Base-by-base conservation (phyloP, 2,329 filamentous ascomycete genomes). In the Penicillium brasilianum region DNA sequence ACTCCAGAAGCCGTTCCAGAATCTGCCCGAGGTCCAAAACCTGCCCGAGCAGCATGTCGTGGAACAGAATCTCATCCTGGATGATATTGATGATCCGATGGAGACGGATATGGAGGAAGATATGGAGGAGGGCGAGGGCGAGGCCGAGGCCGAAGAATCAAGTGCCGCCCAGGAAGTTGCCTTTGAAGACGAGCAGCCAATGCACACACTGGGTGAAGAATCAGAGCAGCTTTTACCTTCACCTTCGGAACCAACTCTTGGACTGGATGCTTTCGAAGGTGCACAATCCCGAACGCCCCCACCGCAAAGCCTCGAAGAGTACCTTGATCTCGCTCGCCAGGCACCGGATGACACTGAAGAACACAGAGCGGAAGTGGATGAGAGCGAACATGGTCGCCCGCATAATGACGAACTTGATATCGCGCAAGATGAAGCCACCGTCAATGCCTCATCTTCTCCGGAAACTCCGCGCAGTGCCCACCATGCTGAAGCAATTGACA, bases 391-490 rank as follows among this genome's bases (percentile, higher is more conserved):
- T 14, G 64, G 62, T 32, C 62, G 63, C 2, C 49, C 67, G 32
- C 63, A 70, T 30, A 44, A 71, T 2, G 61, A 69, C 11, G 70
- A 68, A 20, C 41, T 65, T 13, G 69, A 63, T 2, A 55, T 67
- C n/a, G 62, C 65, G 3, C 55, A 60, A 14, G 62, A 66, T 50
- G 67, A 70, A 22, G 44, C 55, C 32, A 62, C 64, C 14, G 44
- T 57, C n/a, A 62, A 60, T 1, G 46, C 46, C n/a, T 57, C 51
- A 20, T 55, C 63, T 7, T 60, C 59, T 8, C 63, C 67, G 36
- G 59, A 62, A 8, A 62, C 63, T 8, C 60, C 63, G 1, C 69
- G 72, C 37, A 68, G 73, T 34, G 49, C 66, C 14, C 30, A 37
- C 41, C 55, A 58, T n/a, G 30, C 36, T 9, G 65, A 71, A 51